Evolutionary conservation across 768 basidiomycete genomes (phyloP).

Genomic region (Russula earlei): DNA sequence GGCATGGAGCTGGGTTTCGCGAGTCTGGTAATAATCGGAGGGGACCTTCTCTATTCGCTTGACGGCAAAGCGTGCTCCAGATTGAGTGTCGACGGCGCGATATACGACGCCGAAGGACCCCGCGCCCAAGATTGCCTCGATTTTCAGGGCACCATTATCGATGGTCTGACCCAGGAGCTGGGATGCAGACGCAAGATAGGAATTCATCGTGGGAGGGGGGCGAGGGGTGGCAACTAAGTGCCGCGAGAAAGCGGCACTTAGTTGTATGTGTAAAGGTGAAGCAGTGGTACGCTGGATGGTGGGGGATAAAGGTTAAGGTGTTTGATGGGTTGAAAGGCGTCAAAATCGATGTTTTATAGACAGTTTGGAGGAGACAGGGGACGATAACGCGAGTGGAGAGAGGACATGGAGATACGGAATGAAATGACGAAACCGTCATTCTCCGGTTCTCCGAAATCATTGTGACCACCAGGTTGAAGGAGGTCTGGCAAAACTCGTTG

Average conservation of each 20-base stretch:
- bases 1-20: slow-evolving; percentile 72
- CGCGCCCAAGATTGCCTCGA: slow-evolving; percentile 77
- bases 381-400: not conserved
- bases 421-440: not conserved
- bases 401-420: not conserved
- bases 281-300: not conserved
- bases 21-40: slow-evolving; percentile 22
- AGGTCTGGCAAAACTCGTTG: too few species aligned
- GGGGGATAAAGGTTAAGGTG: not conserved
- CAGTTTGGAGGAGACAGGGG: not conserved
- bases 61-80: slow-evolving; percentile 53
- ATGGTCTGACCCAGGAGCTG: slow-evolving; percentile 31
- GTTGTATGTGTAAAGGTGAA: not conserved
- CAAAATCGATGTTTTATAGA: not conserved
- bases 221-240: not conserved
- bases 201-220: not conserved
- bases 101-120: slow-evolving; percentile 97
- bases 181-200: not conserved
- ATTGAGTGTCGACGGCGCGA: slow-evolving; percentile 53
- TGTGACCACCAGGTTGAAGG: too few species aligned
- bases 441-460: too few species aligned
- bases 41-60: slow-evolving; percentile 69
- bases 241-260: slow-evolving; percentile 8
- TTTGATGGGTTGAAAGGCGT: not conserved
- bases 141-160: slow-evolving; percentile 69